Evolutionary conservation across 2,329 filamentous ascomycete genomes (phyloP).

Genomic region (Aspergillus glaucus): DNA sequence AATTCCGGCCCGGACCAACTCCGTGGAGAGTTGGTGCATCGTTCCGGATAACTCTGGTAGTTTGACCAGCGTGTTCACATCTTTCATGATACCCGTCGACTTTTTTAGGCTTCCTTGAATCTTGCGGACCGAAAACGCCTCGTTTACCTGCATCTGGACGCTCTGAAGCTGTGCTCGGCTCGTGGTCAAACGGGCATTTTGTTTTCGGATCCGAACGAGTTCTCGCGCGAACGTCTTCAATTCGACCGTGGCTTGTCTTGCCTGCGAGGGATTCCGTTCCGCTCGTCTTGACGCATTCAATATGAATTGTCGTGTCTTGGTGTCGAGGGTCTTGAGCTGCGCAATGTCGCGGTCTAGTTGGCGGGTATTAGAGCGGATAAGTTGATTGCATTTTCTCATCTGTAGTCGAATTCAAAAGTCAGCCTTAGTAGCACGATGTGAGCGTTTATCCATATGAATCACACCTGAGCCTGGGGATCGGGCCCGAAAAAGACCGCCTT

Average conservation of each 20-base stretch:
- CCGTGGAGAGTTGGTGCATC: slow-evolving; percentile 79
- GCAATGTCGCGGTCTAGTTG: slow-evolving; percentile 91
- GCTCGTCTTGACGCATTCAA: slow-evolving; percentile 73
- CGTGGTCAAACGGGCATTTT: slow-evolving; percentile 67
- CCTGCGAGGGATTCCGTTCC: slow-evolving; percentile 70
- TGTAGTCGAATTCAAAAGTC: slow-evolving; percentile 35
- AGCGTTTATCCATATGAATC: slow-evolving; percentile 12
- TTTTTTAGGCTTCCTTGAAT: slow-evolving; percentile 88
- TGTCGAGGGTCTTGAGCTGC: slow-evolving; percentile 69
- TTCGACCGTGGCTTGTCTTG: slow-evolving; percentile 72
- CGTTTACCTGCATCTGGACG: slow-evolving; percentile 95
- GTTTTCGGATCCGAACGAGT: slow-evolving; percentile 74
- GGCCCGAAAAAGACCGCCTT: slow-evolving; percentile 84
- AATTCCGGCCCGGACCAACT: slow-evolving; percentile 90
- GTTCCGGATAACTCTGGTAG: slow-evolving; percentile 81
- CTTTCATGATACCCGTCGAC: slow-evolving; percentile 90
- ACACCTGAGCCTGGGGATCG: slow-evolving; percentile 85
- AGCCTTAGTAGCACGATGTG: slow-evolving; percentile 4
- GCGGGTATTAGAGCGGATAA: slow-evolving; percentile 84
- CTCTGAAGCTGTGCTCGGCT: slow-evolving; percentile 86
- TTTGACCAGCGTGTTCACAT: slow-evolving; percentile 79
- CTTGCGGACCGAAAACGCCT: slow-evolving; percentile 90
- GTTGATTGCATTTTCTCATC: slow-evolving; percentile 90
- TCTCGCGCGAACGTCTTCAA: slow-evolving; percentile 84
- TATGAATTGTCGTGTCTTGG: slow-evolving; percentile 80